A percentile compares a stretch with the other conserved stretches of the same genome.
Conservation (phyloP, 805 yeast genomes). For the Lipomyces sp. region DNA sequence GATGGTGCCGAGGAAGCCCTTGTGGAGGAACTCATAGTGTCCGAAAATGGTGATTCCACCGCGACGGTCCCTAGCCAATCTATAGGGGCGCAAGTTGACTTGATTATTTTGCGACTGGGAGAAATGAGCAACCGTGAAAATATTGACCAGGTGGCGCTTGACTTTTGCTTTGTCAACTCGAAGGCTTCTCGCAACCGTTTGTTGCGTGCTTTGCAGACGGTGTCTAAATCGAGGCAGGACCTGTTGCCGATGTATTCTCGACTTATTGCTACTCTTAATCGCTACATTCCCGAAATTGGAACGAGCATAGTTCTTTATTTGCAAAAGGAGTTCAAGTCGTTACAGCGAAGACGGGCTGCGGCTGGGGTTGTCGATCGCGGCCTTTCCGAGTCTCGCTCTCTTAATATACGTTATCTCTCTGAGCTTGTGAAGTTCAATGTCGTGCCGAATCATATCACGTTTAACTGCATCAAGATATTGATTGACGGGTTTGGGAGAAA, state of each 20-base stretch:
- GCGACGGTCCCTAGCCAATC: slow-evolving; percentile 12
- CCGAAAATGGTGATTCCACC: slow-evolving; percentile 38
- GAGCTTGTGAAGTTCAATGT: slow-evolving; percentile 76
- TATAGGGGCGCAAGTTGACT: slow-evolving; percentile 29
- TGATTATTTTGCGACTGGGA: slow-evolving; percentile 19
- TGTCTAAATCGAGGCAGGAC: slow-evolving; percentile 41
- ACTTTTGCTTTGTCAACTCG: slow-evolving; percentile 50
- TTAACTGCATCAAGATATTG: slow-evolving; percentile 66
- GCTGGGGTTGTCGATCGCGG: slow-evolving; percentile 8
- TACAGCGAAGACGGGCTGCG: slow-evolving; percentile 23
- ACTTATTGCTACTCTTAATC: slow-evolving; percentile 61
- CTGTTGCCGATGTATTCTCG: slow-evolving; percentile 52
- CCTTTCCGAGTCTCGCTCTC: slow-evolving; percentile 20
- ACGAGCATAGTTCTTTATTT: slow-evolving; percentile 52
- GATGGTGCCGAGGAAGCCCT: slow-evolving; percentile 41
- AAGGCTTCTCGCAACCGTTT: slow-evolving; percentile 69
- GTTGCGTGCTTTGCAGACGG: slow-evolving; percentile 51
- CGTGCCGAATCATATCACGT: slow-evolving; percentile 65
- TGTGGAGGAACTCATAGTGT: slow-evolving; percentile 50
- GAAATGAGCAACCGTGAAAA: slow-evolving; percentile 26
- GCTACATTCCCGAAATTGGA: slow-evolving; percentile 48
- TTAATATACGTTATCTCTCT: slow-evolving; percentile 55
- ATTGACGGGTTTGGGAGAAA: slow-evolving; percentile 51
- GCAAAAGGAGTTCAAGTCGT: slow-evolving; percentile 41
- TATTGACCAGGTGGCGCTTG: slow-evolving; percentile 37